Percentiles rank a stretch among this genome's conserved stretches.
These are phyloP conservation scores for Dentipellis sp. DNA, from an alignment of 768 basidiomycete species.

Conservation along the genomic window DNA sequence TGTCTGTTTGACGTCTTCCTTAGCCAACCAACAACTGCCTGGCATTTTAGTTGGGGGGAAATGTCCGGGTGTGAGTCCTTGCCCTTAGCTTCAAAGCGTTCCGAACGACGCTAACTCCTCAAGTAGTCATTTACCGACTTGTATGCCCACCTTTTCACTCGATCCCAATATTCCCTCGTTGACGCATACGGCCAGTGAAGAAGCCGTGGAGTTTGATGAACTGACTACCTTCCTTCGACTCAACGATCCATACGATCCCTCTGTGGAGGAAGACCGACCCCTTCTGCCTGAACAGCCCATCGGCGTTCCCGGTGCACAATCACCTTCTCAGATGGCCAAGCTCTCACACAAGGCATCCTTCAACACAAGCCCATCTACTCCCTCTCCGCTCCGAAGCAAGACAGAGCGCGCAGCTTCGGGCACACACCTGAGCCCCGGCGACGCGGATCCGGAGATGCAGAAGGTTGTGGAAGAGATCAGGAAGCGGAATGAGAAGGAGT, in stretches of 20 bases:
- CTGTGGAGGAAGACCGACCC: conserved; percentile 51
- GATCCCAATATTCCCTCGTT: conserved; percentile 4
- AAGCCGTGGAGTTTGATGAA: conserved; percentile 73
- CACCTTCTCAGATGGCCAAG: conserved; percentile 65
- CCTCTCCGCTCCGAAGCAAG: conserved; percentile 18
- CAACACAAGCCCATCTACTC: conserved; percentile 25
- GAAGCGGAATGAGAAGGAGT: conserved; percentile 39
- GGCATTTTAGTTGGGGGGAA: conserved; percentile 73
- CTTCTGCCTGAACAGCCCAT: conserved; percentile 49
- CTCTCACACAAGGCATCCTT: conserved; percentile 62
- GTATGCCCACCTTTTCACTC: conserved; percentile 31
- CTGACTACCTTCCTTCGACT: conserved; percentile 63
- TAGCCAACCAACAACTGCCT: conserved; percentile 79
- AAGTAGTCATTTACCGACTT: conserved; percentile 63
- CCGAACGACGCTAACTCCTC: conserved; percentile 1
- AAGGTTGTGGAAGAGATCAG: conserved; percentile 6
- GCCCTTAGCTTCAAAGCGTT: neutral
- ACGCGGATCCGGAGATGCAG: neutral
- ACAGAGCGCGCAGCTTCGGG: neutral
- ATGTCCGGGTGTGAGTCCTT: conserved; percentile 61
- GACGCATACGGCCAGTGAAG: conserved; percentile 44
- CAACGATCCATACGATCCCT: conserved; percentile 57
- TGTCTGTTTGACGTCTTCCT: neutral
- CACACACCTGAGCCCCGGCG: neutral
- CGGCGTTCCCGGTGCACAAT: conserved; percentile 72